Conservation (phyloP, 805 yeast species). For the Hanseniaspora vineae region DNA sequence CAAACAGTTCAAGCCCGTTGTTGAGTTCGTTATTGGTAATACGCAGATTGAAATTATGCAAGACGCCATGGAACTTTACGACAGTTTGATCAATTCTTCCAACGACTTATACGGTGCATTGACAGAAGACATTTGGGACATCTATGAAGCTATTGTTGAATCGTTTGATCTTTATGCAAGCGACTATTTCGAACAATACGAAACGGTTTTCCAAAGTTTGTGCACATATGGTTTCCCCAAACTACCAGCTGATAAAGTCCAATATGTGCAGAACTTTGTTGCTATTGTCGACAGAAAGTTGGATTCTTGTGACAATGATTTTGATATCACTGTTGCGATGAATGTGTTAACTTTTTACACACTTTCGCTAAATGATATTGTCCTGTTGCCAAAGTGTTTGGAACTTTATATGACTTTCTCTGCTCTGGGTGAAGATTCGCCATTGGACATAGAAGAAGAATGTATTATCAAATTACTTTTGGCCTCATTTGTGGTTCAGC, state of each 20-base stretch:
- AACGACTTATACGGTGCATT: constrained; percentile 32
- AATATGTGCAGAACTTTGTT: background rate
- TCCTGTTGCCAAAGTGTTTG: constrained; percentile 7
- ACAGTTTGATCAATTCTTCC: constrained; percentile 38
- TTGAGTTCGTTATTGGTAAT: constrained; percentile 44
- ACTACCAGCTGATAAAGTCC: background rate
- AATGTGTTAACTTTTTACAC: constrained; percentile 9
- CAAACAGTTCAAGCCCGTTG: constrained; percentile 42
- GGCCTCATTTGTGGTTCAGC: constrained; percentile 50
- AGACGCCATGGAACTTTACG: constrained; percentile 52
- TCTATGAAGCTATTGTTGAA: constrained; percentile 34
- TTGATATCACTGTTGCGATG: background rate
- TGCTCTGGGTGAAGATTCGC: background rate
- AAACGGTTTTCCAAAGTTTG: constrained; percentile 43
- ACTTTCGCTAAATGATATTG: constrained; percentile 21
- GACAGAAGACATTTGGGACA: constrained; percentile 40
- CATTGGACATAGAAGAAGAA: constrained; percentile 25
- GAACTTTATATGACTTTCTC: background rate
- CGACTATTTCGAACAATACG: constrained; percentile 44
- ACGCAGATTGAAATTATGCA: constrained; percentile 48
- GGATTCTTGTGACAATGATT: background rate
- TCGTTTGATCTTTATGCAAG: constrained; percentile 47
- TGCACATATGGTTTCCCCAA: constrained; percentile 37
- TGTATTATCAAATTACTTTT: constrained; percentile 46
- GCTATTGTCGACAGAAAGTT: background rate